phyloP scores from a whole-genome alignment of 169 alveolate species.

The Cryptosporidium meleagridis region DNA sequence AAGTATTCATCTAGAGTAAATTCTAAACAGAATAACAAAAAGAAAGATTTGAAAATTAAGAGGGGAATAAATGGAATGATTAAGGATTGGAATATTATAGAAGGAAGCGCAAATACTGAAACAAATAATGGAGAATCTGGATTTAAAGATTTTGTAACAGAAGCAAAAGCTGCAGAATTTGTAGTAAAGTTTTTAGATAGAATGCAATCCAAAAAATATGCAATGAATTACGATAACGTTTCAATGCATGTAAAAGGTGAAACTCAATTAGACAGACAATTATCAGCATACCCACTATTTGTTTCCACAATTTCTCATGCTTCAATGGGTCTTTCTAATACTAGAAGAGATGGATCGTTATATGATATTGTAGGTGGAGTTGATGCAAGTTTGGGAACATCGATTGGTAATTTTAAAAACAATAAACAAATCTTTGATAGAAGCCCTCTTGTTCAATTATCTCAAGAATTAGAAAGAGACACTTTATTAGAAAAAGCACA shows the following conservation, averaged over 20 bases:
- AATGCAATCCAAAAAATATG: constrained; percentile 66
- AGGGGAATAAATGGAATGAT: constrained; percentile 46
- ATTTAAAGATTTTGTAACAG: constrained; percentile 64
- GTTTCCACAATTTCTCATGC: constrained; percentile 52
- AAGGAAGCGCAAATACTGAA: background rate
- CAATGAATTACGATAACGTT: constrained; percentile 59
- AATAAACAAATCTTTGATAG: constrained; percentile 65
- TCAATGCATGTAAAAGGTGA: constrained; percentile 59
- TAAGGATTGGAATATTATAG: constrained; percentile 42
- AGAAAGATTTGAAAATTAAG: constrained; percentile 26
- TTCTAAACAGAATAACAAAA: background rate
- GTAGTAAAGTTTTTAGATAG: constrained; percentile 54
- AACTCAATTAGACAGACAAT: constrained; percentile 45
- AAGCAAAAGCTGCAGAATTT: constrained; percentile 73
- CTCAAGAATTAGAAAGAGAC: constrained; percentile 34
- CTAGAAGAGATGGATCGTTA: constrained; percentile 42
- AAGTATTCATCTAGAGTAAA: constrained; percentile 52
- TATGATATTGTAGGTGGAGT: constrained; percentile 25
- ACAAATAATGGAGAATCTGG: background rate
- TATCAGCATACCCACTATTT: constrained; percentile 63
- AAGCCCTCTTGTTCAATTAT: constrained; percentile 48
- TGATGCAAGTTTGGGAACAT: background rate
- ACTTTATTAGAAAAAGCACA: constrained; percentile 30
- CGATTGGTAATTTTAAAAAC: constrained; percentile 9
- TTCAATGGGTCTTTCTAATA: constrained; percentile 16